Conservation (phyloP, 75 land plant species). For the Ceratopteris richardii region DNA sequence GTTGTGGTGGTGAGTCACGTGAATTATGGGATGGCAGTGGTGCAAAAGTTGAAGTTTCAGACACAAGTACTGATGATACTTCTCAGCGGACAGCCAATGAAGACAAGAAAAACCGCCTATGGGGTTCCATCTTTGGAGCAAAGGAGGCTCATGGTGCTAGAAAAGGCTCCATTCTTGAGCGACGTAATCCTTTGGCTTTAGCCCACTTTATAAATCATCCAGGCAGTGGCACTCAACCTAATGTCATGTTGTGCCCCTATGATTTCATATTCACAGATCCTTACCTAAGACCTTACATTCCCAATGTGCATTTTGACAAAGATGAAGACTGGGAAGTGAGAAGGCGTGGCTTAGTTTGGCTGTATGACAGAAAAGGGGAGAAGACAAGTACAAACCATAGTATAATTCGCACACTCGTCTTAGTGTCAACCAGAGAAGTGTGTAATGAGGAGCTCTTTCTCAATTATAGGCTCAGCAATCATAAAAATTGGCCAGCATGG, state of each 20-base stretch:
- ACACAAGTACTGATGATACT: not conserved
- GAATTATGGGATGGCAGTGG: conserved; percentile 69
- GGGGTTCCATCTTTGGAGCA: conserved; percentile 9
- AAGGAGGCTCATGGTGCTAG: conserved; percentile 30
- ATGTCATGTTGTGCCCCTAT: conserved; percentile 92
- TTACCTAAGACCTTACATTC: conserved; percentile 69
- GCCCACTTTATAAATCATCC: conserved; percentile 96
- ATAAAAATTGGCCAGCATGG: conserved; percentile 69
- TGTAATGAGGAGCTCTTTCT: conserved; percentile 74
- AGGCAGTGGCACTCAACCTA: conserved; percentile 52
- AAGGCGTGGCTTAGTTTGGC: conserved; percentile 74
- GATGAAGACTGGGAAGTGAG: conserved; percentile 56
- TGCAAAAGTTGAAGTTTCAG: not conserved
- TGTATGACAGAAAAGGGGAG: conserved; percentile 18
- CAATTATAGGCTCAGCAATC: conserved; percentile 84
- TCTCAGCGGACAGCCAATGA: not conserved
- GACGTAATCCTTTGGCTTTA: conserved; percentile 80
- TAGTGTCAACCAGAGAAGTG: conserved; percentile 69
- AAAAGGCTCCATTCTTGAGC: conserved; percentile 44
- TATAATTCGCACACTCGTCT: conserved; percentile 58
- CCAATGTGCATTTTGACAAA: conserved; percentile 63
- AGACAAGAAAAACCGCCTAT: not conserved
- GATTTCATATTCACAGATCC: conserved; percentile 50
- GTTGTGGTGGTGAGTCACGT: conserved; percentile 56
- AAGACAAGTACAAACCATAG: conserved; percentile 4